phyloP scores from a whole-genome alignment of 2,329 filamentous ascomycete genomes.

The Aspergillus sp. region DNA sequence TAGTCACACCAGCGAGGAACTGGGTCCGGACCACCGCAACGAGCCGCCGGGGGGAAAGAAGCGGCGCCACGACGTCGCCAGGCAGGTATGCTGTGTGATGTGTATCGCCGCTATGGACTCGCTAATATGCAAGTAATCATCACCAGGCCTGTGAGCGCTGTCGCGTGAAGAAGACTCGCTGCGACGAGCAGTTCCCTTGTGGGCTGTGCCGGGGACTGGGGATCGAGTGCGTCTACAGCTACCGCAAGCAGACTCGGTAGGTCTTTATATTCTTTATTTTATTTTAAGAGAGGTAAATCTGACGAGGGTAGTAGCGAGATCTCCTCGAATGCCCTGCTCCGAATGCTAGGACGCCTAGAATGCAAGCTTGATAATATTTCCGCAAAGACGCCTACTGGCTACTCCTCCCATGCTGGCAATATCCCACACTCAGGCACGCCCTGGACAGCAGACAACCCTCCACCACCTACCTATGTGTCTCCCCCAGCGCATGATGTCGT shows the following conservation, averaged over 20 bases:
- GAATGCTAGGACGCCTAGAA: background rate
- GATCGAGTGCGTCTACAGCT: background rate
- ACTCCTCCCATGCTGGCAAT: background rate
- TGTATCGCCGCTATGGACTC: background rate
- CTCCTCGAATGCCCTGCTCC: background rate
- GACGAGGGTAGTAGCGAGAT: background rate
- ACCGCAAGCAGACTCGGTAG: background rate
- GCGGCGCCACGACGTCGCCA: background rate
- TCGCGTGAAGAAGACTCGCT: background rate
- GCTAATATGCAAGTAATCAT: background rate
- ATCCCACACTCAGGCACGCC: background rate
- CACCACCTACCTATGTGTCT: background rate
- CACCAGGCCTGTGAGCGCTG: background rate
- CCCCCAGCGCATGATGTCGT: background rate
- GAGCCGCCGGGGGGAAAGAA: background rate
- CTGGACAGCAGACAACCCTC: background rate
- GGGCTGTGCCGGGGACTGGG: background rate
- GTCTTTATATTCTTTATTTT: background rate
- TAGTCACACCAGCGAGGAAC: background rate
- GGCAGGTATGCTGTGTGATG: background rate
- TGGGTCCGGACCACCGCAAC: background rate
- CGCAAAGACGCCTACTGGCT: background rate
- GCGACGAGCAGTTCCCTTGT: background rate
- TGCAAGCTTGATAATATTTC: background rate
- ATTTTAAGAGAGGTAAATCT: background rate